A percentile compares a stretch with the other conserved stretches of the same genome.
Conservation (phyloP, 306 rosid species). For the Bauhinia variegata region DNA sequence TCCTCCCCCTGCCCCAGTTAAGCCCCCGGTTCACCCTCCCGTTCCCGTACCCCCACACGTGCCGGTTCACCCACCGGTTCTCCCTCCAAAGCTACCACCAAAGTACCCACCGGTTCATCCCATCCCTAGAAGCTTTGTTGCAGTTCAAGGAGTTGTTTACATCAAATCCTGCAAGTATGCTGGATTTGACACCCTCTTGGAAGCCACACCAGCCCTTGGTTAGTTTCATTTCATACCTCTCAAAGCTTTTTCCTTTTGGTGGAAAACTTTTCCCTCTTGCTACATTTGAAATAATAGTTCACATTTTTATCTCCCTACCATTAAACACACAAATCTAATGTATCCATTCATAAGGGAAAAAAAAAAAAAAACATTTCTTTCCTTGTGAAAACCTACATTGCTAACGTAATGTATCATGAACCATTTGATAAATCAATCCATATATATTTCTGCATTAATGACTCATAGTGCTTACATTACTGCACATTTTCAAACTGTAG, state of each 20-base stretch:
- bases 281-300: background rate
- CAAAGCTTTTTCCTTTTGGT: background rate
- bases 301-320: background rate
- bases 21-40: background rate
- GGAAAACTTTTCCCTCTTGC: background rate
- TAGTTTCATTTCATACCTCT: background rate
- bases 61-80: slow-evolving; percentile 17
- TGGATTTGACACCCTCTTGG: slow-evolving; percentile 60
- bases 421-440: too few species aligned
- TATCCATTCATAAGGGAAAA: too few species aligned
- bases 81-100: slow-evolving; percentile 17
- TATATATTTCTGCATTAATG: too few species aligned
- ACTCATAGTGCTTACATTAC: too few species aligned
- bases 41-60: slow-evolving; percentile 20
- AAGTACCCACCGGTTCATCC: slow-evolving; percentile 27
- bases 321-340: background rate
- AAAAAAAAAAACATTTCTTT: too few species aligned
- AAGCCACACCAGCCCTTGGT: slow-evolving; percentile 68
- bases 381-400: too few species aligned
- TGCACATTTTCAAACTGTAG: too few species aligned
- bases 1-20: slow-evolving; percentile 18
- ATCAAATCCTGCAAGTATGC: slow-evolving; percentile 75
- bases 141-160: slow-evolving; percentile 90
- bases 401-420: too few species aligned
- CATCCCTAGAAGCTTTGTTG: slow-evolving; percentile 56